Percentiles rank a stretch among this genome's conserved stretches.
These are phyloP conservation scores for Pseudogymnoascus sp. DNA, from an alignment of 2,329 filamentous ascomycete genomes.

Conservation along the genomic window DNA sequence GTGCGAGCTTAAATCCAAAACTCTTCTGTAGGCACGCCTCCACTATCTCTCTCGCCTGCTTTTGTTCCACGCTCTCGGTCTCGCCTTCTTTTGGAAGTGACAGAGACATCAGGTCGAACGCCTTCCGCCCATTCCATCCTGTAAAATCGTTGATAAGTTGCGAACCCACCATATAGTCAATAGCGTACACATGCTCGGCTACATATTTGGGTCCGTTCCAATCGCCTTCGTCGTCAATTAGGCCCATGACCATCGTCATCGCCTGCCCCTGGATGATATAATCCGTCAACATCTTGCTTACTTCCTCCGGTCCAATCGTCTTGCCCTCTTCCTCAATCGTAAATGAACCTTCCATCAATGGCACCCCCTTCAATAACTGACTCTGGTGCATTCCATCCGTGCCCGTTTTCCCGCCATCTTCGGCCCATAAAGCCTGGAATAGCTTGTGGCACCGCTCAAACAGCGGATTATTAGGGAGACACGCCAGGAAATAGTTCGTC, in stretches of 20 bases:
- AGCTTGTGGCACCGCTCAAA: constrained; percentile 43
- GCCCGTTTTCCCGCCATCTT: constrained; percentile 36
- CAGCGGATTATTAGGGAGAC: constrained; percentile 36
- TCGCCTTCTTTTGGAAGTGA: constrained; percentile 32
- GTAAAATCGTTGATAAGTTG: constrained; percentile 48
- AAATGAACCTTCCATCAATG: constrained; percentile 29
- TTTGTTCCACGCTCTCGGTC: constrained; percentile 39
- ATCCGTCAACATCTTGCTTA: constrained; percentile 41
- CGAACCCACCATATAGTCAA: constrained; percentile 42
- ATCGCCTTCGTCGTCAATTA: constrained; percentile 40
- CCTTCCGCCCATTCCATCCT: constrained; percentile 40
- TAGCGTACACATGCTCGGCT: constrained; percentile 40
- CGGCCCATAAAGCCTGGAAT: constrained; percentile 44
- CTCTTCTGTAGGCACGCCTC: constrained; percentile 42
- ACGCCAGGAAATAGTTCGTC: constrained; percentile 43
- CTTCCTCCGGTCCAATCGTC: constrained; percentile 33
- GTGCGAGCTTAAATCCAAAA: constrained; percentile 49
- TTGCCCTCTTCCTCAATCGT: constrained; percentile 28
- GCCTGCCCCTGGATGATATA: constrained; percentile 52
- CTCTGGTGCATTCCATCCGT: constrained; percentile 45
- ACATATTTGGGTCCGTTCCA: constrained; percentile 50
- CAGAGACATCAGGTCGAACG: constrained; percentile 44
- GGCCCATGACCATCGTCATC: constrained; percentile 43
- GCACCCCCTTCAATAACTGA: constrained; percentile 39
- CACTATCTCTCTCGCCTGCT: constrained; percentile 42